phyloP scores from a whole-genome alignment of 257 asterid species.

The Salvia miltiorrhiza region DNA sequence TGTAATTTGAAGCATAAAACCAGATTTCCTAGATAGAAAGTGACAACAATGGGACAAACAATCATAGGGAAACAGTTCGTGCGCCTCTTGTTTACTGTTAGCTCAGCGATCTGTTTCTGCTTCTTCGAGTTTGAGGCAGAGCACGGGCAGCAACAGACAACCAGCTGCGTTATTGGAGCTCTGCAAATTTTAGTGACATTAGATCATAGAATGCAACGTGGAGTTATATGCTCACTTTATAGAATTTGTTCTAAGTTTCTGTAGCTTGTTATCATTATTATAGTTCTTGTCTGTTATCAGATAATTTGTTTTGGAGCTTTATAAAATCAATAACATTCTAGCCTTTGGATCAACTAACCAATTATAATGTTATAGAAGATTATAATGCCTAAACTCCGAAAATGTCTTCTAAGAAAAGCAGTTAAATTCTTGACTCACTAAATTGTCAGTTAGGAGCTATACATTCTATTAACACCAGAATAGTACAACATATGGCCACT shows the following conservation, averaged over 20 bases:
- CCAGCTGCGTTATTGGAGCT: background rate
- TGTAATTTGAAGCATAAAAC: too few relatives aligned
- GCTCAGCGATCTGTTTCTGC: background rate
- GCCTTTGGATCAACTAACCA: background rate
- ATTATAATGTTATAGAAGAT: background rate
- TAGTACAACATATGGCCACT: background rate
- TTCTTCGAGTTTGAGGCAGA: slow-evolving; percentile 6
- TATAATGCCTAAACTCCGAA: background rate
- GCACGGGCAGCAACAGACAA: slow-evolving; percentile 21
- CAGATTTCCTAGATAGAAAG: too few relatives aligned
- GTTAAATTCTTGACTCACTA: background rate
- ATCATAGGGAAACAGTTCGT: too few relatives aligned
- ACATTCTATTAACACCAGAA: background rate
- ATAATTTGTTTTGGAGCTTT: background rate
- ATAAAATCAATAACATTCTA: background rate
- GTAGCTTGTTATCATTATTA: background rate
- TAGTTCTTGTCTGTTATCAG: too few relatives aligned
- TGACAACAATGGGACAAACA: too few relatives aligned
- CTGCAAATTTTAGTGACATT: slow-evolving; percentile 11
- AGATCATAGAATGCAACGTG: slow-evolving; percentile 9
- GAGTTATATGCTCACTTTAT: background rate
- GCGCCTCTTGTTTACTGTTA: background rate
- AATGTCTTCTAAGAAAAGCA: background rate
- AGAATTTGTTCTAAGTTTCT: background rate
- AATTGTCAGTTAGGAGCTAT: background rate